Conservation (phyloP, 164 flowering plant genomes). For the Piper longum region DNA sequence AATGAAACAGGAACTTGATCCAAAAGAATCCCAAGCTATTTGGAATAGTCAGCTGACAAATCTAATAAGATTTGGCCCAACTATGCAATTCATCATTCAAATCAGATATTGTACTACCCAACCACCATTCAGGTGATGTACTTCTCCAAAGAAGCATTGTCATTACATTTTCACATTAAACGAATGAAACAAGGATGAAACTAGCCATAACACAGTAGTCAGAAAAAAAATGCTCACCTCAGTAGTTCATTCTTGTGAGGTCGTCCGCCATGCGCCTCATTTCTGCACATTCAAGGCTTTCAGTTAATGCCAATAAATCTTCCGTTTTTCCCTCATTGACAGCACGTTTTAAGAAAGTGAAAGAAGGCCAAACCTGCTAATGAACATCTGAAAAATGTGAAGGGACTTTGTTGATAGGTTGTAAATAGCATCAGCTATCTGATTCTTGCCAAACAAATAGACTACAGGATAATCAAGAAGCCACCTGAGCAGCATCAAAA, state of each 20-base stretch:
- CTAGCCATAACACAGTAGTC: neutral
- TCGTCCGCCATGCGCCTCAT: conserved; percentile 17
- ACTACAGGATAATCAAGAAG: conserved; percentile 88
- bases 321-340: neutral
- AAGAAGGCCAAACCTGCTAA: conserved; percentile 40
- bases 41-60: neutral
- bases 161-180: neutral
- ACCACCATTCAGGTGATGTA: neutral
- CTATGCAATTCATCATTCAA: neutral
- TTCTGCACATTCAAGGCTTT: conserved; percentile 24
- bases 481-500: conserved; percentile 39
- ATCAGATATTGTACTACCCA: neutral
- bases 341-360: neutral
- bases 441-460: conserved; percentile 61
- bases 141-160: neutral
- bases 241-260: conserved; percentile 45
- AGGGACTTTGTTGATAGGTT: conserved; percentile 78
- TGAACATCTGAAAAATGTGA: conserved; percentile 40
- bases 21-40: neutral
- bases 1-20: neutral
- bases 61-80: neutral
- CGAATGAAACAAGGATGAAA: neutral
- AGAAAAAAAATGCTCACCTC: conserved; percentile 28
- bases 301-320: neutral
- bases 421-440: conserved; percentile 47